Conservation (phyloP, 1,139 yeast species). For the Geotrichum phurueaensis region DNA sequence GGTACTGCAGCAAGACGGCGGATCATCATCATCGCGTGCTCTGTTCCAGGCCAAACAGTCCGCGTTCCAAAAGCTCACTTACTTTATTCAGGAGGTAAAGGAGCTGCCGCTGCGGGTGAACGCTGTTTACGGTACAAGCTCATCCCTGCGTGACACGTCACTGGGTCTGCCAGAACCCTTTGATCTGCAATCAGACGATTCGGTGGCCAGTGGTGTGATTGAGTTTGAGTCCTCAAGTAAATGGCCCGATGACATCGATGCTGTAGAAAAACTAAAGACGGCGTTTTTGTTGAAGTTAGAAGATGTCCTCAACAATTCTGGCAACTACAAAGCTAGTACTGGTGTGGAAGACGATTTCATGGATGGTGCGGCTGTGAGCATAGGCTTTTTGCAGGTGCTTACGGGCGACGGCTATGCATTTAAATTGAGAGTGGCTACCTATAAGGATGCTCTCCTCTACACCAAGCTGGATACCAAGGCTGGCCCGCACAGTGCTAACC, state of each 20-base stretch:
- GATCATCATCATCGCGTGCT: conserved; percentile 41
- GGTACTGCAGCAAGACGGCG: conserved; percentile 39
- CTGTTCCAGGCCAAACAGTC: conserved; percentile 53
- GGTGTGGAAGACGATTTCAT: conserved; percentile 52
- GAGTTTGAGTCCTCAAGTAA: conserved; percentile 86
- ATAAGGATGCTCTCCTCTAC: conserved; percentile 71
- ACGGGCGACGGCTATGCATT: conserved; percentile 89
- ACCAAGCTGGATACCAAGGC: conserved; percentile 47
- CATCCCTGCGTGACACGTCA: conserved; percentile 71
- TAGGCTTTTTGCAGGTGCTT: conserved; percentile 56
- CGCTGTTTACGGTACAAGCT: conserved; percentile 59
- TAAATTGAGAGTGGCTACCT: conserved; percentile 65
- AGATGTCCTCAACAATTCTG: conserved; percentile 45
- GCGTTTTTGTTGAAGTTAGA: conserved; percentile 77
- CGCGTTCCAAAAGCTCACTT: conserved; percentile 63
- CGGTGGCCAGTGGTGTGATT: conserved; percentile 69
- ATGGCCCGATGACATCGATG: conserved; percentile 91
- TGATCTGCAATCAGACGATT: conserved; percentile 66
- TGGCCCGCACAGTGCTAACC: conserved; percentile 41
- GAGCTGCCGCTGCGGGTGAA: conserved; percentile 69
- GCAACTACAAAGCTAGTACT: conserved; percentile 53
- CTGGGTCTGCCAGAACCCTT: conserved; percentile 76
- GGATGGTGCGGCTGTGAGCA: conserved; percentile 38
- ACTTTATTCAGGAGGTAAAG: conserved; percentile 43
- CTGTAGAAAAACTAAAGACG: conserved; percentile 82